Evolutionary conservation across 345 rosid genomes (phyloP), one percentile per base, ranked within the genome.

Genomic region (Pelargonium nanum): DNA sequence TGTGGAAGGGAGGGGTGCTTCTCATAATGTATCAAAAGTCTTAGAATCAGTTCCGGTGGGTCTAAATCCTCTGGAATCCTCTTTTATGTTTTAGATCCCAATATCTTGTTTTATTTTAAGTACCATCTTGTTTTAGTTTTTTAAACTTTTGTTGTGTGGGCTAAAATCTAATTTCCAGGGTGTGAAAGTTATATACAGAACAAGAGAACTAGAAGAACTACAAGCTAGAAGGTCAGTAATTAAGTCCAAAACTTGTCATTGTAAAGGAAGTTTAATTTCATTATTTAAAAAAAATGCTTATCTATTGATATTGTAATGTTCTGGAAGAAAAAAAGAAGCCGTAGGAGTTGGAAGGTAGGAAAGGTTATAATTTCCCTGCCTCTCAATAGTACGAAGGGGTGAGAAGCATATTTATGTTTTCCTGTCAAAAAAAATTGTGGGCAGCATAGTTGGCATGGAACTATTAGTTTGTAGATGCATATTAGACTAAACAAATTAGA

Each of bases 1-100:
- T 28, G 97, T 93, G 70, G 97, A 93, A 55, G 99, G 99, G 34
- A 89, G 86, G 69, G 99, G 97, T 70, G 90, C 97, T 53, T 74
- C 90, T 2, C 81, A 76, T 19, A 56, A 75, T 24, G 92, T 87
- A 2, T 81, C 99, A 55, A 79, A 74, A 73, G 89, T 89, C 53
- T 70, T 93, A 61, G 88, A 85, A 74, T 68, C 80, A 5, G 84
- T 93, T 70, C 83, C 87, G 0, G 84, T 77, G 63, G 69, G 74
- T 68, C 20, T 19, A 26, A 59, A 24, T 56, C 26, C 21, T 55
- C 24, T 12, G 2, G 19, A 19, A 13, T 28, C 19, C 34, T 24
- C 58, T 22, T 3, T 56, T n/a, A 25, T 3, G 13, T 68, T 67
- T 30, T 17, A 12, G 52, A 22, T 56, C 19, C 25, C n/a, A 16